Percentiles rank a stretch among this genome's conserved stretches.
phyloP scores from a whole-genome alignment of 257 asterid species.

The Nicotiana noctiflora region DNA sequence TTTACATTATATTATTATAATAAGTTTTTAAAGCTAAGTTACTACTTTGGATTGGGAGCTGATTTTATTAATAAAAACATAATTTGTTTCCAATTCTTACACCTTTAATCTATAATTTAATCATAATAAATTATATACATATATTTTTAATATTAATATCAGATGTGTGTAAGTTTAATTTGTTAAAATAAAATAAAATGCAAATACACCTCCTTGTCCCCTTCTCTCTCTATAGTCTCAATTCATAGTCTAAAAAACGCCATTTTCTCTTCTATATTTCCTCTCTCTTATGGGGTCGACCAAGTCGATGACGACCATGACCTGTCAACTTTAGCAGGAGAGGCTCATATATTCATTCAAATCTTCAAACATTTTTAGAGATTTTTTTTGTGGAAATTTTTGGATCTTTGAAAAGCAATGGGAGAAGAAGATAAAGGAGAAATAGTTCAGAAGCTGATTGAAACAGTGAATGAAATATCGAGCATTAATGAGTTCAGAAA shows the following conservation, averaged over 20 bases:
- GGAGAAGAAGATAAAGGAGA: conserved; percentile 56
- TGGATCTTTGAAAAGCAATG: conserved; percentile 27
- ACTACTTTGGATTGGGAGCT: too few relatives aligned
- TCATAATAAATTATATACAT: too few relatives aligned
- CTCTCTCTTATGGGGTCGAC: not conserved
- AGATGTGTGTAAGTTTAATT: too few relatives aligned
- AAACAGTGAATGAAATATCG: conserved; percentile 57
- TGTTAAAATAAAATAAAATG: not conserved
- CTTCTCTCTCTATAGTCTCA: not conserved
- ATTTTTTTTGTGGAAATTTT: not conserved
- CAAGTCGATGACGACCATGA: not conserved
- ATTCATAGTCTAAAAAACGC: not conserved
- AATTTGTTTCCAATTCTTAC: too few relatives aligned
- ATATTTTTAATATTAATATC: too few relatives aligned
- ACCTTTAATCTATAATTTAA: too few relatives aligned
- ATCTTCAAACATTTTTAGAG: not conserved
- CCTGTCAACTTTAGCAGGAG: not conserved
- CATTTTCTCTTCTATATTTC: not conserved
- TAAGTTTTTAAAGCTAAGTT: too few relatives aligned
- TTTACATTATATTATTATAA: too few relatives aligned
- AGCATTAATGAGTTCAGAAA: conserved; percentile 53
- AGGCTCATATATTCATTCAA: not conserved
- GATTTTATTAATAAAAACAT: too few relatives aligned
- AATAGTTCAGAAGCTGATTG: conserved; percentile 49
- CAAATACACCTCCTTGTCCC: not conserved